Base-by-base conservation (phyloP, 2,329 filamentous ascomycete genomes). In the Aspergillus fischeri region DNA sequence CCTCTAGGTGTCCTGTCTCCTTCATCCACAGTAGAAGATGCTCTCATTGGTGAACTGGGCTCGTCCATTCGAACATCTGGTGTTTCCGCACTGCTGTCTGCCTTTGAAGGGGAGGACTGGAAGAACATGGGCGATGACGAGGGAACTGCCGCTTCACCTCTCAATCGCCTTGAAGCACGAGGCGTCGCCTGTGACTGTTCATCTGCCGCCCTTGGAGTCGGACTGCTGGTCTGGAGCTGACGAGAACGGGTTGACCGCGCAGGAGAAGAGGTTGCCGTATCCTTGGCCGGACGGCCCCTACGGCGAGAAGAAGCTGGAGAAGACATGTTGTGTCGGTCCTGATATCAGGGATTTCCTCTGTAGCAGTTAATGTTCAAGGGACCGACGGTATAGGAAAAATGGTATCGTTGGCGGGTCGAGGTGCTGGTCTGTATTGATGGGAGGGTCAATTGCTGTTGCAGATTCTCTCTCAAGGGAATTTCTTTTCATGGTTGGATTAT, bases 81-180 rank as follows among this genome's bases (percentile, higher is more conserved):
- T 51, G 73, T 65, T 62, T 66, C 66, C 61, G 75, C 72, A 60
- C 70, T 67, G 66, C 75, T 71, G 67, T 76, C 75, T 76, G 38
- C 73, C 75, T 52, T 76, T 77, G 9, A 67, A 72, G 6, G 86
- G 20, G 85, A 87, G 0, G 84, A 87, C 60, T 80, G 85, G 74
- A 87, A 95, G 74, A 90, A 90, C 62, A 96, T 81, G 44, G 92
- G 92, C 57, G 92, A 96, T 3, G 91, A 94, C 4, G 85, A 84
- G 60, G 87, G 78, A 38, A 79, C 70, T 54, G 72, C 69, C 38
- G 63, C 64, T 49, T 74, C 71, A 24, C 69, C 73, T 53, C 73
- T 66, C 63, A 78, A 68, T 29, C 78, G 68, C 59, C 77, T 68
- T 47, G 76, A 71, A 48, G 76, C 73, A 54, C 77, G 75, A 28